Conservation (phyloP, 2,329 filamentous ascomycete genomes). For the Fusarium sp. region DNA sequence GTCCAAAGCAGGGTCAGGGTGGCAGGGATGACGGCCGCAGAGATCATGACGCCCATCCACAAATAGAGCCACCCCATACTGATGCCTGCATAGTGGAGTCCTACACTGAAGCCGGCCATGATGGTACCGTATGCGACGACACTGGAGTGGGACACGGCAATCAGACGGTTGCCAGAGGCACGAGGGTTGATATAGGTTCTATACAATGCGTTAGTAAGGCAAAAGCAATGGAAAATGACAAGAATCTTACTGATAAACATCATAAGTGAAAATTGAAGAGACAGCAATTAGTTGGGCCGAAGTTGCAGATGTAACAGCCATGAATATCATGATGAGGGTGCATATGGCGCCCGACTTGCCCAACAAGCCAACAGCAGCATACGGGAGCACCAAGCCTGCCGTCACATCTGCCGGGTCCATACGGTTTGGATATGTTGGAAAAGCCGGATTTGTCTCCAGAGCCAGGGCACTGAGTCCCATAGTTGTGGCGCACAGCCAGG, state of each 20-base stretch:
- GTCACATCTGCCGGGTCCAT: constrained; percentile 70
- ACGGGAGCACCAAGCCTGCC: constrained; percentile 85
- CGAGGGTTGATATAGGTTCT: constrained; percentile 70
- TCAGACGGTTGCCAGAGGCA: constrained; percentile 79
- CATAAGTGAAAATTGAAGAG: constrained; percentile 73
- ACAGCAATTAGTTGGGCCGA: constrained; percentile 85
- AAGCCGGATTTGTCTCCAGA: constrained; percentile 63
- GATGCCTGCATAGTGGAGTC: constrained; percentile 78
- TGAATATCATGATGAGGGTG: constrained; percentile 41
- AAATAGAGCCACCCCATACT: constrained; percentile 91
- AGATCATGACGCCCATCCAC: constrained; percentile 93
- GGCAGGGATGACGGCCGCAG: constrained; percentile 83
- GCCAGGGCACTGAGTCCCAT: constrained; percentile 86
- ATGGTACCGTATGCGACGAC: constrained; percentile 78
- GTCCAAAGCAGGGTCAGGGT: constrained; percentile 84
- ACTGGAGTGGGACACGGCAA: constrained; percentile 80
- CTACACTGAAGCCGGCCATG: constrained; percentile 83
- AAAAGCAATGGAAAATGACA: not conserved
- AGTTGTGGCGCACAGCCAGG: constrained; percentile 88
- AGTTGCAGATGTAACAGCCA: constrained; percentile 83
- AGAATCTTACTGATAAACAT: constrained; percentile 22
- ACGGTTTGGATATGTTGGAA: constrained; percentile 61
- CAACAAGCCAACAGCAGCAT: constrained; percentile 84
- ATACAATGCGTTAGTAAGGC: fast-evolving
- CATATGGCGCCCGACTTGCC: constrained; percentile 50